Evolutionary conservation across 768 basidiomycete species (phyloP), one percentile per base, ranked within the genome.

Genomic region (Termitomyces sp.): DNA sequence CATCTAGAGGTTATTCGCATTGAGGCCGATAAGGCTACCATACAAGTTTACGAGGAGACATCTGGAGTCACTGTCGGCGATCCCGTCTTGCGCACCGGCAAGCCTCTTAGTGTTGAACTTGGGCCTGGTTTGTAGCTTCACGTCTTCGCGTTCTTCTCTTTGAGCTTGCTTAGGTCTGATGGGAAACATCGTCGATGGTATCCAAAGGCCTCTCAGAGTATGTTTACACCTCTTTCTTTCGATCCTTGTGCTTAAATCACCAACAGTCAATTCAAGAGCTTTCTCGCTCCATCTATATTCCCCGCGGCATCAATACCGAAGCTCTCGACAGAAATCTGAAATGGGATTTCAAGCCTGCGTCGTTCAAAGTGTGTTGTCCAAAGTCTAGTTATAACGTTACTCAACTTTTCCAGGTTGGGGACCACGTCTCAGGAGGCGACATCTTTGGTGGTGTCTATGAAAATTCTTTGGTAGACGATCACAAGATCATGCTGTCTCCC

Each of bases 31-130:
- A 96, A 97, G 76, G 92, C 92, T 44, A 98, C 97, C 13, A 98
- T 99, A 60, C 97, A 99, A 73, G 97, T 99, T 10, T 98, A 99
- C 68, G 97, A 99, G 73, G 97, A 99, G 78, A 98, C 96, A 6
- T 97, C 96, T 44, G 97, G 97, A 54, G 97, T 99, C 43, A 98
- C 96, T 6, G 95, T 98, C 53, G 97, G 97, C 30, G 97, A 99
- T 77, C 97, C 97, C 49, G 97, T 99, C 18, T 75, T 99, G 68
- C 83, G 96, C 56, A 99, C 97, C 30, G 97, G 96, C 47, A 99
- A 99, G 72, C 97, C 97, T 32, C 83, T 99, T 56, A 94, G 92
- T 70, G 97, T 98, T 58, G 97, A 99, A 72, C 82, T 99, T 42
- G 97, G 97, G 35, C 97, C 97, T 68, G 96, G 95, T 94, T 68